Conservation (phyloP, 2,329 filamentous ascomycete species). For the Septoria petroselini region DNA sequence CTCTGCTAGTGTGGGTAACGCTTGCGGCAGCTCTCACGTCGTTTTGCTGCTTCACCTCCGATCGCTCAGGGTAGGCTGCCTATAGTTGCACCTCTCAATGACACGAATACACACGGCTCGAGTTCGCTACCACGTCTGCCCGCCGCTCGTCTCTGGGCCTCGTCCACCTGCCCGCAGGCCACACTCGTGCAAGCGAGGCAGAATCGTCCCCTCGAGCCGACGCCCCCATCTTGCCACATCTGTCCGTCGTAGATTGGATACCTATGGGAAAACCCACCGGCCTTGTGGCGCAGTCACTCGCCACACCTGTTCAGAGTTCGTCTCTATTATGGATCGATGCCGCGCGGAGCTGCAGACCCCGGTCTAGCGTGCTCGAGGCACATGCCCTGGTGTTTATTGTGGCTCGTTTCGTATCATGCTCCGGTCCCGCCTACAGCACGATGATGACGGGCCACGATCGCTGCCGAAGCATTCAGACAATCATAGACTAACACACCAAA, state of each 20-base stretch:
- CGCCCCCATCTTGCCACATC: too few species aligned
- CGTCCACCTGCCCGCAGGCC: background rate
- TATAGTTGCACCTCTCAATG: slow-evolving; percentile 9
- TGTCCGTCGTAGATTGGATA: too few species aligned
- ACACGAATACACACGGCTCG: slow-evolving; percentile 5
- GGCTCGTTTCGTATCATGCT: slow-evolving; percentile 26
- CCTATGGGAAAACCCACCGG: too few species aligned
- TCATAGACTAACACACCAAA: too few species aligned
- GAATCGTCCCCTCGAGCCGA: too few species aligned
- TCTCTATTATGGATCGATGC: slow-evolving; percentile 7
- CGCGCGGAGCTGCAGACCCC: slow-evolving; percentile 9
- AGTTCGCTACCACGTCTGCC: slow-evolving; percentile 7
- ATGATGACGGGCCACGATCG: background rate
- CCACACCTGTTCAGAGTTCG: background rate
- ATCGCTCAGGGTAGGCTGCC: slow-evolving; percentile 19
- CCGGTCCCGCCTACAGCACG: slow-evolving; percentile 12
- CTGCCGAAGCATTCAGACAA: background rate
- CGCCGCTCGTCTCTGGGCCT: background rate
- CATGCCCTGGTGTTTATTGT: slow-evolving; percentile 15
- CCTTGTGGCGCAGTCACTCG: background rate
- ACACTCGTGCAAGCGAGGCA: too few species aligned
- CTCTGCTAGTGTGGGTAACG: slow-evolving; percentile 11
- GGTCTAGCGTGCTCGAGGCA: slow-evolving; percentile 2
- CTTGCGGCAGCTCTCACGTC: slow-evolving; percentile 17
- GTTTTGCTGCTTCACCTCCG: slow-evolving; percentile 11